Evolutionary conservation across 2,329 filamentous ascomycete species (phyloP), one percentile per base, ranked within the genome.

Genomic region (Diaporthe sp.): DNA sequence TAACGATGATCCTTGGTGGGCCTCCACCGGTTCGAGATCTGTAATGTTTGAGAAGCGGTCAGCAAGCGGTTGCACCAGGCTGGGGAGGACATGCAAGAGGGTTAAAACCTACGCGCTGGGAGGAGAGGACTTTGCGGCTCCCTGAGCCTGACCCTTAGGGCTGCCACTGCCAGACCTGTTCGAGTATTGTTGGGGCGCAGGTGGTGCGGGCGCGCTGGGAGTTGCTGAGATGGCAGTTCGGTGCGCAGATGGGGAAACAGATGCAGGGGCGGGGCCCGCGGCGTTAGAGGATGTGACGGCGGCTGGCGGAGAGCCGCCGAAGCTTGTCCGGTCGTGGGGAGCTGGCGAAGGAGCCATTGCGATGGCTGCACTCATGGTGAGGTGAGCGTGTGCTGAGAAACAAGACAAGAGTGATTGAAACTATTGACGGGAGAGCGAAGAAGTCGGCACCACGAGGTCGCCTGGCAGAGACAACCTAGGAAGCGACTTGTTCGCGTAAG

Each of bases 1-100:
- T 98, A 75, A 99, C 96, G 77, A 97, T 90, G 76, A 98, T 97
- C 85, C 94, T 96, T 53, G 94, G 94, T 37, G 84, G 83, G 59
- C 85, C 88, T 82, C 82, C 85, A 84, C 82, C 89, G 87, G 84
- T 87, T 85, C 88, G 88, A 83, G 87, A 82, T 78, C 87, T 87
- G 79, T 76, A 42, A 35, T 55, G 50, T 70, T 74, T 55, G 66
- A 73, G 65, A 42, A 44, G 58, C 71, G 42, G 72, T 77, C 42
- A 76, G 68, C 68, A 75, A 70, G 35, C 66, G 25, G 59, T 80
- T 77, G 74, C 74, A 79, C 74, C 73, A 75, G 73, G 61, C 35
- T 47, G 44, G 70, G 68, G 51, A 58, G 70, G 59, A 32, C 74
- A 72, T 47, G 19, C 9, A 39, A 13, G 47, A 56, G 65, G 42